Evolutionary conservation across 2,329 filamentous ascomycete genomes (phyloP).

Genomic region (Helicocarpus griseus): DNA sequence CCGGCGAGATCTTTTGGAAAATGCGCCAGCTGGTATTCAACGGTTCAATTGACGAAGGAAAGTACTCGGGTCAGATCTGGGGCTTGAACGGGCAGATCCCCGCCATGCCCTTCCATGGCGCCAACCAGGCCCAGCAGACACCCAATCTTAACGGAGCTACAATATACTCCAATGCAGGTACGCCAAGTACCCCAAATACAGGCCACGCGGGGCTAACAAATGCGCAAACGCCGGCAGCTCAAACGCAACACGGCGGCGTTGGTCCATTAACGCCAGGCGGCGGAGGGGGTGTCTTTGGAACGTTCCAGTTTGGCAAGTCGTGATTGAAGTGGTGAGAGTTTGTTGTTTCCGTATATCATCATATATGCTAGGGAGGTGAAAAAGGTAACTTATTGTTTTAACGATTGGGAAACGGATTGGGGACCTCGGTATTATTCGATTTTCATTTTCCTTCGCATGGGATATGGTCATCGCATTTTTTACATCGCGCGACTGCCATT

Average conservation of each 20-base stretch:
- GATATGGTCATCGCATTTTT: not conserved
- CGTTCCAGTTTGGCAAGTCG: conserved; percentile 40
- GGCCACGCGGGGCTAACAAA: conserved; percentile 41
- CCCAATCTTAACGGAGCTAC: conserved; percentile 46
- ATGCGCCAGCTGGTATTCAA: conserved; percentile 83
- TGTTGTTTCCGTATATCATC: not conserved
- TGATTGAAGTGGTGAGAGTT: conserved; percentile 1
- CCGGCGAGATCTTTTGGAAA: conserved; percentile 89
- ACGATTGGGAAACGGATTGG: conserved; percentile 1
- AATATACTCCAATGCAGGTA: conserved; percentile 39
- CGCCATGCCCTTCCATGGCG: conserved; percentile 36
- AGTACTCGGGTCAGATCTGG: conserved; percentile 87
- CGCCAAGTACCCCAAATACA: conserved; percentile 60
- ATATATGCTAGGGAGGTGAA: conserved; percentile 7
- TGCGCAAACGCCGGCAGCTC: conserved; percentile 31
- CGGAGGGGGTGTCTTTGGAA: conserved; percentile 64
- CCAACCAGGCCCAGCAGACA: conserved; percentile 37
- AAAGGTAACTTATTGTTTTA: not conserved
- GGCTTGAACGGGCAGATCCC: conserved; percentile 67
- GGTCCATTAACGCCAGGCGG: conserved; percentile 71
- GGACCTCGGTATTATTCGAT: conserved; percentile 9
- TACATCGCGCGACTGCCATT: not conserved
- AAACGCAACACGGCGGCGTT: conserved; percentile 48
- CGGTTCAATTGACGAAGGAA: conserved; percentile 63
- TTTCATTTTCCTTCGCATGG: conserved; percentile 4